phyloP scores from a whole-genome alignment of 768 basidiomycete genomes.

The Termitomyces sp. region DNA sequence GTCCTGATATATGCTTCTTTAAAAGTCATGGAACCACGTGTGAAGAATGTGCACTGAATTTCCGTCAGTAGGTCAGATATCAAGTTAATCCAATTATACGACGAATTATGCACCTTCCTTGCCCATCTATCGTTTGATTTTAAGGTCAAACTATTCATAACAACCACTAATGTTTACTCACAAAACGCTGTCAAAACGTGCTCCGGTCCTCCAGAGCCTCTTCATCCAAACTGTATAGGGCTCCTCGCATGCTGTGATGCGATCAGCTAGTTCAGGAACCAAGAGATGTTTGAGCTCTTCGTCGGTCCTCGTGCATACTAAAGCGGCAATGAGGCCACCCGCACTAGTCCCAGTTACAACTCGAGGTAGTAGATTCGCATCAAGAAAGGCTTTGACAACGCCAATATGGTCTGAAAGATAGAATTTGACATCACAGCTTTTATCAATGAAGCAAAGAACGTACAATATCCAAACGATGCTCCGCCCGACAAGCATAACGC shows the following conservation, averaged over 20 bases:
- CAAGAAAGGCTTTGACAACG: slow-evolving; percentile 87
- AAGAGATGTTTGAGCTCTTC: slow-evolving; percentile 77
- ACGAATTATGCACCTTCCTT: slow-evolving; percentile 56
- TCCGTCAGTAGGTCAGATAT: not conserved
- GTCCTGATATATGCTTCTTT: slow-evolving; percentile 91
- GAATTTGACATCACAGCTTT: not conserved
- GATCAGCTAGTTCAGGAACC: slow-evolving; percentile 79
- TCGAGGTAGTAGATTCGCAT: slow-evolving; percentile 79
- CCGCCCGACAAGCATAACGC: slow-evolving; percentile 96
- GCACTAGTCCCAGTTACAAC: slow-evolving; percentile 96
- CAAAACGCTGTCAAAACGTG: slow-evolving; percentile 85
- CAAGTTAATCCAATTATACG: not conserved
- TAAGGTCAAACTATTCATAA: slow-evolving; percentile 4
- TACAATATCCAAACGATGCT: slow-evolving; percentile 91
- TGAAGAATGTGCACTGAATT: slow-evolving; percentile 78
- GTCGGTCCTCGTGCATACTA: slow-evolving; percentile 85
- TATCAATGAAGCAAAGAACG: slow-evolving; percentile 18
- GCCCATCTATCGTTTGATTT: slow-evolving; percentile 58
- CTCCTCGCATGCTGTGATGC: slow-evolving; percentile 80
- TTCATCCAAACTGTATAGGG: slow-evolving; percentile 62
- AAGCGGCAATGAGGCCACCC: slow-evolving; percentile 72
- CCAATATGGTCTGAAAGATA: slow-evolving; percentile 72
- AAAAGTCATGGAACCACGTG: slow-evolving; percentile 91
- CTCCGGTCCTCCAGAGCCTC: slow-evolving; percentile 81
- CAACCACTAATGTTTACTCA: slow-evolving; percentile 16